These are phyloP conservation scores for Echium plantagineum DNA, from an alignment of 257 asterid genomes.

Conservation along the genomic window DNA sequence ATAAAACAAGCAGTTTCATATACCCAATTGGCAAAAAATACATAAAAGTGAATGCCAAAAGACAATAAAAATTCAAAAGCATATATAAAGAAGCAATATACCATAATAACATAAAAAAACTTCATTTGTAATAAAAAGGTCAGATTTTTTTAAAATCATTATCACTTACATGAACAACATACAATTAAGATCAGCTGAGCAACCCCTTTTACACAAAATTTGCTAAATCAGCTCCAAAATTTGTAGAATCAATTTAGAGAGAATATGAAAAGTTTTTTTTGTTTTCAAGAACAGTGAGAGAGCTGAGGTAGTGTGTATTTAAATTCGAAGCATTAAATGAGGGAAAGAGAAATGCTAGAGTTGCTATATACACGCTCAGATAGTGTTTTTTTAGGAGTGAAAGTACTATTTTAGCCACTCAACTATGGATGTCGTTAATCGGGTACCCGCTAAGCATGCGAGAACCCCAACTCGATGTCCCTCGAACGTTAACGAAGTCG, in stretches of 20 bases:
- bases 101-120: slow-evolving; percentile 1
- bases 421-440: too few relatives aligned
- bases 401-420: too few relatives aligned
- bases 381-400: too few relatives aligned
- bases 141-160: slow-evolving; percentile 16
- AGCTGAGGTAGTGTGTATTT: slow-evolving; percentile 15
- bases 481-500: too few relatives aligned
- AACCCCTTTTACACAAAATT: not conserved
- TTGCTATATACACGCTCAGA: too few relatives aligned
- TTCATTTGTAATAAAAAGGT: not conserved
- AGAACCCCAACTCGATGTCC: too few relatives aligned
- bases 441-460: too few relatives aligned
- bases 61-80: not conserved
- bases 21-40: too few relatives aligned
- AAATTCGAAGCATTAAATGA: slow-evolving; percentile 42
- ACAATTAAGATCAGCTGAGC: slow-evolving; percentile 13
- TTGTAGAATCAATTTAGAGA: slow-evolving; percentile 16
- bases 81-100: slow-evolving; percentile 1
- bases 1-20: not conserved
- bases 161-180: slow-evolving; percentile 36
- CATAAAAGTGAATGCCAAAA: not conserved
- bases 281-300: slow-evolving; percentile 12
- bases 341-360: slow-evolving; percentile 17
- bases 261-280: slow-evolving; percentile 17
- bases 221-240: slow-evolving; percentile 14